Conservation (phyloP, 257 asterid species). For the Nemophila menziesii region DNA sequence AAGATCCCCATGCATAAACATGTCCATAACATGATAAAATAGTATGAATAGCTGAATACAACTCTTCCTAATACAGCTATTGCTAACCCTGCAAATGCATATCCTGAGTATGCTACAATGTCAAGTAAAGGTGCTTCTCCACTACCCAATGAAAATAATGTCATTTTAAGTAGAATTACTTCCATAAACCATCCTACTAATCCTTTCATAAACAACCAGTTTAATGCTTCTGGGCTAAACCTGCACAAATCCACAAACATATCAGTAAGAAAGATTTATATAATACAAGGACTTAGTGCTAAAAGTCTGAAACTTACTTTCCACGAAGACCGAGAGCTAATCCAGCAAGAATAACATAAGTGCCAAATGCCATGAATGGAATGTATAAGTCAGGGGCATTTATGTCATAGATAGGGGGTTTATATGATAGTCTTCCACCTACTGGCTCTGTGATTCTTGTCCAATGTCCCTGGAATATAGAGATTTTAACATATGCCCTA, state of each 20-base stretch:
- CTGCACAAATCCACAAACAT: conserved; percentile 9
- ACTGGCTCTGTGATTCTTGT: conserved; percentile 24
- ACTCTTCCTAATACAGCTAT: conserved; percentile 21
- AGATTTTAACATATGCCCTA: not conserved
- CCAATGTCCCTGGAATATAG: conserved; percentile 19
- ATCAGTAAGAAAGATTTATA: not conserved
- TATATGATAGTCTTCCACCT: conserved; percentile 22
- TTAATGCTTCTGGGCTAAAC: conserved; percentile 33
- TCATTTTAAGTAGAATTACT: conserved; percentile 22
- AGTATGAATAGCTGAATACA: conserved; percentile 22
- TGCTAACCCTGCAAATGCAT: conserved; percentile 18
- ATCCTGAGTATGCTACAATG: conserved; percentile 24
- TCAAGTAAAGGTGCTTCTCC: conserved; percentile 30
- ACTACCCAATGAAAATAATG: conserved; percentile 23
- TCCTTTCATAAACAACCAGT: conserved; percentile 33
- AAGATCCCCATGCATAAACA: conserved; percentile 26
- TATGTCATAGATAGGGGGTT: conserved; percentile 25
- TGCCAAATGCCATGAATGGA: conserved; percentile 36
- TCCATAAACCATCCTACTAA: conserved; percentile 33
- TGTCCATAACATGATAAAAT: conserved; percentile 20
- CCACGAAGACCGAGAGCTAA: conserved; percentile 29
- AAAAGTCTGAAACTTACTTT: conserved; percentile 17
- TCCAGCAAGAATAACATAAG: conserved; percentile 30
- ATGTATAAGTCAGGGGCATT: conserved; percentile 28
- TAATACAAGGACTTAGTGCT: not conserved